A percentile compares a stretch with the other conserved stretches of the same genome.
These are phyloP conservation scores for Lentinus brumalis DNA, from an alignment of 768 basidiomycete species.

Conservation along the genomic window DNA sequence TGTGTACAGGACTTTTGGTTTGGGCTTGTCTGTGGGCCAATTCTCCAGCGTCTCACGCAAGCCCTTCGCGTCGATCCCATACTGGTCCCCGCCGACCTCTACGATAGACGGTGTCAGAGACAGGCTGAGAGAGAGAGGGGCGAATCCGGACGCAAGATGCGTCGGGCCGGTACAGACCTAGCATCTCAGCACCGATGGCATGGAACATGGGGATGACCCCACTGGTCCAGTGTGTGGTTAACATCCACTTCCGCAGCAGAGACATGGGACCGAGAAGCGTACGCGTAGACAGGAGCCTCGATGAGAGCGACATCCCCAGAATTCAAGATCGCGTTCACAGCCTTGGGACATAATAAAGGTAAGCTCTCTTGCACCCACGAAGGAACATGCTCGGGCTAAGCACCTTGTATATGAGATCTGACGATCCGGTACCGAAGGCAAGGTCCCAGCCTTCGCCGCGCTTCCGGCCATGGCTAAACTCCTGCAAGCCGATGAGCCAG, in stretches of 20 bases:
- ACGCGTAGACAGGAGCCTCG: slow-evolving; percentile 83
- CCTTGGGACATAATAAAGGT: slow-evolving; percentile 42
- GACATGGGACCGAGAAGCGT: neutral
- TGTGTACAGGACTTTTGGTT: slow-evolving; percentile 81
- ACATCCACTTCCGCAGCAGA: slow-evolving; percentile 22
- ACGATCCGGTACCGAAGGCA: slow-evolving; percentile 81
- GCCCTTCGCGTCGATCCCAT: slow-evolving; percentile 64
- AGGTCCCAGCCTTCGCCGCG: slow-evolving; percentile 67
- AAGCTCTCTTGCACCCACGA: neutral
- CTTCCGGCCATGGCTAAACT: slow-evolving; percentile 62
- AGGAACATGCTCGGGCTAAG: slow-evolving; percentile 7
- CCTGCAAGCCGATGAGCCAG: slow-evolving; percentile 77
- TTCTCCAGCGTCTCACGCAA: slow-evolving; percentile 66
- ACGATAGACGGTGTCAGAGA: neutral
- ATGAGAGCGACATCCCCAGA: slow-evolving; percentile 81
- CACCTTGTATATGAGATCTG: slow-evolving; percentile 89
- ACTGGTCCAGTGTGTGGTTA: slow-evolving; percentile 35
- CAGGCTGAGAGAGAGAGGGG: neutral
- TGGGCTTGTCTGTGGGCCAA: slow-evolving; percentile 73
- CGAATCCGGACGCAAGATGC: neutral
- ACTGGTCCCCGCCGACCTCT: slow-evolving; percentile 80
- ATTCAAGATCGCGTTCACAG: slow-evolving; percentile 68
- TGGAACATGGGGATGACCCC: slow-evolving; percentile 69
- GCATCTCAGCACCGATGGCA: slow-evolving; percentile 54
- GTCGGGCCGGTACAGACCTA: slow-evolving; percentile 45